These are phyloP conservation scores for Amanita muscaria DNA, from an alignment of 768 basidiomycete genomes.

Conservation along the genomic window DNA sequence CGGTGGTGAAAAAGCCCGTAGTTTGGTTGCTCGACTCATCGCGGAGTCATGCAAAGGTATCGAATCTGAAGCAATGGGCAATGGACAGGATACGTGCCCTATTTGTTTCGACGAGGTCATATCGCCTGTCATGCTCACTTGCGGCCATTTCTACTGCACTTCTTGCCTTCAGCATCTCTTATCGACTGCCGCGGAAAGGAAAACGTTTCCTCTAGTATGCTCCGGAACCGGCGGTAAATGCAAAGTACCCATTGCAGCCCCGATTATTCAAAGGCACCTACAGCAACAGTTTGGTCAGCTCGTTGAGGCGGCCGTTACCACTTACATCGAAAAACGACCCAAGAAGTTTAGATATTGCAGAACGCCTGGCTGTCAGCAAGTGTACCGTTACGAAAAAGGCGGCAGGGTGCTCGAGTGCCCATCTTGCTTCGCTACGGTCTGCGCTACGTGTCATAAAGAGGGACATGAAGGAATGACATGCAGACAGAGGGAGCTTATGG, in stretches of 20 bases:
- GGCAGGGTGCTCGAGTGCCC: slow-evolving; percentile 38
- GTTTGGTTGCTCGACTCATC: neutral
- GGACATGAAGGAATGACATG: slow-evolving; percentile 47
- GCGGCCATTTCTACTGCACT: slow-evolving; percentile 4
- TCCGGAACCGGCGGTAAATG: slow-evolving; percentile 2
- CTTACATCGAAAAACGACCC: slow-evolving; percentile 35
- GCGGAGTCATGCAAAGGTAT: neutral
- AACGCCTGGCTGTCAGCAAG: slow-evolving; percentile 44
- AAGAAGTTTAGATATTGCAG: slow-evolving; percentile 43
- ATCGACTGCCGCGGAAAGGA: slow-evolving; percentile 2
- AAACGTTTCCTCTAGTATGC: slow-evolving; percentile 6
- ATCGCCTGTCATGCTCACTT: neutral
- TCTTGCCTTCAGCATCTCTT: slow-evolving; percentile 4
- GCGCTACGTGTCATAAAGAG: slow-evolving; percentile 40
- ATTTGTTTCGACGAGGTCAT: slow-evolving; percentile 8
- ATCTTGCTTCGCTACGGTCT: slow-evolving; percentile 42
- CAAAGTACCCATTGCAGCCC: slow-evolving; percentile 27
- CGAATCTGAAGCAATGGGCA: neutral
- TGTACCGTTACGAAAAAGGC: slow-evolving; percentile 25
- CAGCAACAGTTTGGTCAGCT: slow-evolving; percentile 34
- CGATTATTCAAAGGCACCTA: slow-evolving; percentile 26
- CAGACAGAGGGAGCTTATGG: slow-evolving; percentile 23
- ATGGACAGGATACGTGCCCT: slow-evolving; percentile 1
- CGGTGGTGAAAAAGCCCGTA: slow-evolving; percentile 43
- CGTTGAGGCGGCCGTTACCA: slow-evolving; percentile 34